phyloP scores from a whole-genome alignment of 2,329 filamentous ascomycete genomes.

The Fusarium verrucosum region DNA sequence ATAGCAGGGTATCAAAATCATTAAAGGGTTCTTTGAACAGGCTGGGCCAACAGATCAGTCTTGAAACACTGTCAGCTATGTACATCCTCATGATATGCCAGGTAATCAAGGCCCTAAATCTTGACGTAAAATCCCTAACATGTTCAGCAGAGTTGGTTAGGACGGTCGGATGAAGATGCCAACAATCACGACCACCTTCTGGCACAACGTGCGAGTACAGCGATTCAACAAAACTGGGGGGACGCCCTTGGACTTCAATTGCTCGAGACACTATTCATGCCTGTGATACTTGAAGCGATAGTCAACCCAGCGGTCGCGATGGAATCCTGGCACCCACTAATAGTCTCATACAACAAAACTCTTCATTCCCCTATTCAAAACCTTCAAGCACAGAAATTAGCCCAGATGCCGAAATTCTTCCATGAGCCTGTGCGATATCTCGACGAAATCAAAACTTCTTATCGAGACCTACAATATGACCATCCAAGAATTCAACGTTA shows the following conservation, averaged over 20 bases:
- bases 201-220: neutral
- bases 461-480: neutral
- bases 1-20: constrained; percentile 41
- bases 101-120: constrained; percentile 21
- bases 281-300: constrained; percentile 1
- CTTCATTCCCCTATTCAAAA: neutral
- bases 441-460: neutral
- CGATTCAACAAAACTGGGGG: neutral
- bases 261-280: neutral
- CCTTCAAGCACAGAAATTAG: neutral
- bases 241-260: neutral
- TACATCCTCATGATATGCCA: constrained; percentile 50
- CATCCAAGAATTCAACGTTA: neutral
- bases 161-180: constrained; percentile 15
- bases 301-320: neutral
- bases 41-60: constrained; percentile 22
- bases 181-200: neutral
- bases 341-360: neutral
- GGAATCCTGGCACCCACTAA: neutral
- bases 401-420: neutral
- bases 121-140: neutral
- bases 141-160: constrained; percentile 44
- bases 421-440: neutral
- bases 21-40: constrained; percentile 38
- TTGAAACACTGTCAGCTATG: constrained; percentile 48